Evolutionary conservation across 352 stramenopile species (phyloP), one percentile per base, ranked within the genome.

Genomic region (Blastocystis sp.): DNA sequence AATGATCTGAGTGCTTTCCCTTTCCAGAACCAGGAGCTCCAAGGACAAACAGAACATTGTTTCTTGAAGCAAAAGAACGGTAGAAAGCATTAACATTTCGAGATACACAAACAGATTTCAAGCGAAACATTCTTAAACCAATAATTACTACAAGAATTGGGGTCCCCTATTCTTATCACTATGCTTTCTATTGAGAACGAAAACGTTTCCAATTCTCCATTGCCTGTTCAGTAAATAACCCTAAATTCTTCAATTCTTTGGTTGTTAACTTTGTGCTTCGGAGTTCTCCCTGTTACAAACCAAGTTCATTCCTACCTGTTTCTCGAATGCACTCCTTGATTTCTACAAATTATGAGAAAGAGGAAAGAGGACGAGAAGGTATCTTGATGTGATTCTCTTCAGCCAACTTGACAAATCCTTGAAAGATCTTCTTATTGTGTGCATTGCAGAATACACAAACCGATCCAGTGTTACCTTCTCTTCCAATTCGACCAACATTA

Each of bases 41-140:
- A 2, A 83, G 29, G 11, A 83, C 71, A 83, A 83, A 83, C 24
- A 83, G 63, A 16, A 83, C 71, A 63, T 83, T 83, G 49, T 59
- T 59, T 46, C 21, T 51, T 11, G 71, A 65, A 21, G 71, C 43
- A 43, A 83, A 37, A 32, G 42, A 51, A 51, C 71, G 71, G 5
- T 35, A 19, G 7, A 37, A 3, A n/a, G 54, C 3, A 61, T 6
- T n/a, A 32, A 61, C 5, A 61, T n/a, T n/a, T 32, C 54, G 54
- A n/a, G 54, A 32, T 32, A 12, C 3, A 5, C 19, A 61, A 3
- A 5, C 27, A n/a, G 19, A 32, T 32, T n/a, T 32, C 19, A 32
- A n/a, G 12, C 54, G 12, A n/a, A 61, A 32, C 54, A 61, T 61
- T n/a, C 19, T 12, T 32, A 14, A 61, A 32, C 2, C 12, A 61